A percentile compares a stretch with the other conserved stretches of the same genome.
Evolutionary conservation across 306 rosid genomes (phyloP).

Genomic region (Senna siamea): DNA sequence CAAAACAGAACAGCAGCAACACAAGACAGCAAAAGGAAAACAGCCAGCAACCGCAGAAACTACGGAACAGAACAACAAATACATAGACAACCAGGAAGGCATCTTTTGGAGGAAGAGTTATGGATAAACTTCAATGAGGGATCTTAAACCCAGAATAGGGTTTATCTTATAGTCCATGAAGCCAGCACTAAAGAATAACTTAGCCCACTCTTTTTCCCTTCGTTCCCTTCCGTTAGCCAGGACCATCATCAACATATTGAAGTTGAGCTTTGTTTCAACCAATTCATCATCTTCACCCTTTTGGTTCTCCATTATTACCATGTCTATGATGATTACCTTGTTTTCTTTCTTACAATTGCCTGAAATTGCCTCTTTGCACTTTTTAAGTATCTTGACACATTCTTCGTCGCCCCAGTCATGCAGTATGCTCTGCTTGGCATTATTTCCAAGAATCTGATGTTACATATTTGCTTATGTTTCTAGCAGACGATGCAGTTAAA

Average conservation of each 20-base stretch:
- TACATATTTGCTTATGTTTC: no score
- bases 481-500: no score
- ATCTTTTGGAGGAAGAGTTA: not conserved
- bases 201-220: slow-evolving; percentile 41
- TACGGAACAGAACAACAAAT: no score
- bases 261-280: slow-evolving; percentile 34
- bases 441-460: no score
- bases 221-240: slow-evolving; percentile 36
- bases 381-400: slow-evolving; percentile 38
- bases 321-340: slow-evolving; percentile 47
- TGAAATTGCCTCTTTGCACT: slow-evolving; percentile 45
- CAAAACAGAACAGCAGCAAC: no score
- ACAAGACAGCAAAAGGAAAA: no score
- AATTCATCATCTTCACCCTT: slow-evolving; percentile 25
- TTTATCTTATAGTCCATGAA: slow-evolving; percentile 41
- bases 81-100: not conserved
- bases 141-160: slow-evolving; percentile 44
- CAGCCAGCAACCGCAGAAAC: no score
- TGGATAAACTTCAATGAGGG: slow-evolving; percentile 44
- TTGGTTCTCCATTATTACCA: slow-evolving; percentile 30
- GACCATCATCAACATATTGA: slow-evolving; percentile 45
- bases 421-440: slow-evolving; percentile 40
- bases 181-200: slow-evolving; percentile 33
- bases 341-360: slow-evolving; percentile 18
- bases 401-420: slow-evolving; percentile 51